Conservation (phyloP, 805 yeast species). For the Lipomyces kockii region DNA sequence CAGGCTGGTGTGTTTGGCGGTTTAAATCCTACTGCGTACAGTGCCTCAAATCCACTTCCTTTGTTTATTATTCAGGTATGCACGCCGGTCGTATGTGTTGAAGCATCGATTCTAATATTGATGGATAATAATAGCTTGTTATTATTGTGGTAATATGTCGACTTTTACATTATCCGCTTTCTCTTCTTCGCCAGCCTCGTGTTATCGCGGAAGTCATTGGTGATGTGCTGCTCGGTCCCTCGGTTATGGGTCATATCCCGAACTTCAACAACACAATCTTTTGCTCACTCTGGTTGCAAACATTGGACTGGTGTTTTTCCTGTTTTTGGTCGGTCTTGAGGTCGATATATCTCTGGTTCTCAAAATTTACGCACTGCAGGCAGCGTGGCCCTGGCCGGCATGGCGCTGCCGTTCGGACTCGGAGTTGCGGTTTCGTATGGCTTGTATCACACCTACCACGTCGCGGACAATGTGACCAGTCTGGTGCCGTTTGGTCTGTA, state of each 20-base stretch:
- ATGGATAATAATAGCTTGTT: slow-evolving; percentile 45
- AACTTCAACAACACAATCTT: slow-evolving; percentile 67
- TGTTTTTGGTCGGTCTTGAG: slow-evolving; percentile 79
- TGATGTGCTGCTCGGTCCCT: slow-evolving; percentile 76
- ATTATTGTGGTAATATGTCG: slow-evolving; percentile 58
- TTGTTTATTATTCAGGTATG: slow-evolving; percentile 71
- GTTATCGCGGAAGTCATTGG: slow-evolving; percentile 83
- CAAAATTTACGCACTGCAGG: slow-evolving; percentile 65
- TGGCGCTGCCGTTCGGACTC: slow-evolving; percentile 79
- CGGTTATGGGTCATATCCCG: slow-evolving; percentile 74
- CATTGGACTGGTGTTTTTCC: slow-evolving; percentile 71
- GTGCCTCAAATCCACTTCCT: slow-evolving; percentile 64
- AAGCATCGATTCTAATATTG: neutral
- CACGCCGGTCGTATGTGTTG: neutral
- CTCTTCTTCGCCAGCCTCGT: slow-evolving; percentile 69
- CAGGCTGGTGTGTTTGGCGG: slow-evolving; percentile 74
- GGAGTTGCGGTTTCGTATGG: slow-evolving; percentile 77
- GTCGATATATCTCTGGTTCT: slow-evolving; percentile 70
- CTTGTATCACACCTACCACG: slow-evolving; percentile 54
- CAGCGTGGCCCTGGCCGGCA: slow-evolving; percentile 69
- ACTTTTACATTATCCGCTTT: slow-evolving; percentile 62
- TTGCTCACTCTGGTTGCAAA: slow-evolving; percentile 72
- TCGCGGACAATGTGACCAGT: slow-evolving; percentile 41
- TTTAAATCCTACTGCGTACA: slow-evolving; percentile 66
- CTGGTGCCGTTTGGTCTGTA: slow-evolving; percentile 67